A percentile compares a stretch with the other conserved stretches of the same genome.
Evolutionary conservation across 139 green algal genomes (phyloP).

Genomic region (Pedinophyceae sp.): DNA sequence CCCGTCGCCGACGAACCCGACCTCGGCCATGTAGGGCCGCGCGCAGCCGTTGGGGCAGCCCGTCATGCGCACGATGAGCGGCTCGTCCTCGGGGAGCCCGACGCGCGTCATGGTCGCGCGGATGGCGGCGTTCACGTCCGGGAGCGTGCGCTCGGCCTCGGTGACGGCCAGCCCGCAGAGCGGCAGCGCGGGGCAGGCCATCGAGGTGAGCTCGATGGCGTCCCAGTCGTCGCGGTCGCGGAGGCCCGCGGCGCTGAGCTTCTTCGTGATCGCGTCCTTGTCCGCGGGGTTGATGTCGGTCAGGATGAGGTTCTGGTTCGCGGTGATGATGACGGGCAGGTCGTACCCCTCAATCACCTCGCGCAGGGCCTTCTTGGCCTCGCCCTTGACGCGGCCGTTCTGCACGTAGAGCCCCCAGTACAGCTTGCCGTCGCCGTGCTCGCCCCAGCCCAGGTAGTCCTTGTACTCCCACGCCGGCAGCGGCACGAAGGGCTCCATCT

Average conservation of each 20-base stretch:
- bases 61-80: constrained; percentile 88
- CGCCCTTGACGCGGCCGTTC: constrained; percentile 49
- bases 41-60: constrained; percentile 98
- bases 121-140: constrained; percentile 66
- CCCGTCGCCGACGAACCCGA: constrained; percentile 95
- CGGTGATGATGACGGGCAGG: constrained; percentile 25
- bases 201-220: constrained; percentile 53
- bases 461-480: constrained; percentile 87
- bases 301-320: constrained; percentile 90
- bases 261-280: constrained; percentile 65
- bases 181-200: constrained; percentile 95
- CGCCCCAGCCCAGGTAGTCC: constrained; percentile 92
- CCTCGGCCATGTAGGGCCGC: constrained; percentile 95
- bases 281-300: constrained; percentile 65
- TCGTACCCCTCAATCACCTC: constrained; percentile 33
- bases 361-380: constrained; percentile 30
- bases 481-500: constrained; percentile 69
- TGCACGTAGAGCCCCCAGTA: constrained; percentile 89
- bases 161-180: constrained; percentile 92
- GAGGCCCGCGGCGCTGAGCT: constrained; percentile 26
- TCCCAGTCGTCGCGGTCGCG: constrained; percentile 37
- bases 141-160: constrained; percentile 90
- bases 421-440: constrained; percentile 80
- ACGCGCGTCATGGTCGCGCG: constrained; percentile 13
- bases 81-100: constrained; percentile 17